Conservation (phyloP, 2,329 filamentous ascomycete species). For the Botrytis tulipae region DNA sequence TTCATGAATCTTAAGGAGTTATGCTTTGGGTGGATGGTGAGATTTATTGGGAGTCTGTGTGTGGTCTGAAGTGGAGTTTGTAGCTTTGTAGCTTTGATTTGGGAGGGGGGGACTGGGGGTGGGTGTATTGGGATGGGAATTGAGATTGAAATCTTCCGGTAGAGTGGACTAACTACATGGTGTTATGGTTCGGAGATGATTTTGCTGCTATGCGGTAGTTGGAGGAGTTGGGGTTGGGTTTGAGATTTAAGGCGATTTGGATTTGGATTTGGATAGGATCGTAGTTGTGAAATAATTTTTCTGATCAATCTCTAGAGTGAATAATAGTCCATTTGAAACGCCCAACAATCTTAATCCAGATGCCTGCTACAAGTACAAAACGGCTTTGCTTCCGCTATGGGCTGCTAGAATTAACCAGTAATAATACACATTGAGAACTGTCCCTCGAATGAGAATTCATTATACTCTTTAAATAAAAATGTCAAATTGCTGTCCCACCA, state of each 20-base stretch:
- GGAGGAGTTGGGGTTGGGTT: neutral
- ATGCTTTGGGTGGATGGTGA: too few relatives aligned
- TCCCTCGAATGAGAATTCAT: neutral
- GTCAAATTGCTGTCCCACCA: slow-evolving; percentile 24
- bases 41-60: too few relatives aligned
- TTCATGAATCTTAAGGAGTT: too few relatives aligned
- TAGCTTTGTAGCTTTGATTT: too few relatives aligned
- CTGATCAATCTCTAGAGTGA: neutral
- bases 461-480: neutral
- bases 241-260: neutral
- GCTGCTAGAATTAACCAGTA: neutral
- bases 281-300: neutral
- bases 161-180: neutral
- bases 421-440: neutral
- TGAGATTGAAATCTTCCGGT: neutral
- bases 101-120: too few relatives aligned
- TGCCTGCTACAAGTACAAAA: neutral
- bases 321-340: neutral
- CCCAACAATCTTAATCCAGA: neutral
- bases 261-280: too few relatives aligned
- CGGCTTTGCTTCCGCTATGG: accelerated
- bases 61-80: too few relatives aligned
- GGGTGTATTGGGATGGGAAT: too few relatives aligned
- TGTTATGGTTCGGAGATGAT: neutral
- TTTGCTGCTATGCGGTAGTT: neutral